Percentiles rank a stretch among this genome's conserved stretches.
Evolutionary conservation across 2,329 filamentous ascomycete genomes (phyloP).

Genomic region (Ophiostoma himal-ulmi): DNA sequence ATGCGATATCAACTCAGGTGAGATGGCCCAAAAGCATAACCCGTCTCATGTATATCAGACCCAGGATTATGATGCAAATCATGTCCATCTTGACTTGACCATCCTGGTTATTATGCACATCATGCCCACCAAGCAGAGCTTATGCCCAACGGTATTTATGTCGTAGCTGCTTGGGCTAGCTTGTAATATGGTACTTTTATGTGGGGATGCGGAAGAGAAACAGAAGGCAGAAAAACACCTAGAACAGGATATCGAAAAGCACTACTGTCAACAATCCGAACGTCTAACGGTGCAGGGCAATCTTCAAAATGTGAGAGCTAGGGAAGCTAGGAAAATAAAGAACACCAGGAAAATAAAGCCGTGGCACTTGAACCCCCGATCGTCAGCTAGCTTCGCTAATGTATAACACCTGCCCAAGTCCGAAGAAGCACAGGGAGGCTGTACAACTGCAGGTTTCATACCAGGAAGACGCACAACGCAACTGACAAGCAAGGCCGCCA

Average conservation of each 20-base stretch:
- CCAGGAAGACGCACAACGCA: slow-evolving; percentile 8
- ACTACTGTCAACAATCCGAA: not conserved
- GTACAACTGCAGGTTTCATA: not conserved
- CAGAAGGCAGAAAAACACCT: not conserved
- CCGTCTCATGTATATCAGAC: not conserved
- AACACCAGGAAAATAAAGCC: not conserved
- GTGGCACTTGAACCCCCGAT: not conserved
- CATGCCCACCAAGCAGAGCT: not conserved
- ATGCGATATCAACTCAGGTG: not conserved
- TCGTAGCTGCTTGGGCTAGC: not conserved
- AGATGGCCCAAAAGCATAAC: not conserved
- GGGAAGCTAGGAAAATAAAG: not conserved
- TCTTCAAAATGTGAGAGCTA: not conserved
- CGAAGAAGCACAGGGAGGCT: not conserved
- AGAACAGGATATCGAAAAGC: too few relatives aligned
- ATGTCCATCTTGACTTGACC: not conserved
- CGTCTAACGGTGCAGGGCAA: not conserved
- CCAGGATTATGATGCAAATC: not conserved
- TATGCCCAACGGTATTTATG: not conserved
- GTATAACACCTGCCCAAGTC: not conserved
- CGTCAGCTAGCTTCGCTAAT: slow-evolving; percentile 1
- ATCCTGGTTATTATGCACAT: not conserved
- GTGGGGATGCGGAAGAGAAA: not conserved
- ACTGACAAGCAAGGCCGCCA: slow-evolving; percentile 1
- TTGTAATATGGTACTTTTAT: not conserved